Conservation (phyloP, 225 moss, liverwort and hornwort species). For the Sphagnum contortum region DNA sequence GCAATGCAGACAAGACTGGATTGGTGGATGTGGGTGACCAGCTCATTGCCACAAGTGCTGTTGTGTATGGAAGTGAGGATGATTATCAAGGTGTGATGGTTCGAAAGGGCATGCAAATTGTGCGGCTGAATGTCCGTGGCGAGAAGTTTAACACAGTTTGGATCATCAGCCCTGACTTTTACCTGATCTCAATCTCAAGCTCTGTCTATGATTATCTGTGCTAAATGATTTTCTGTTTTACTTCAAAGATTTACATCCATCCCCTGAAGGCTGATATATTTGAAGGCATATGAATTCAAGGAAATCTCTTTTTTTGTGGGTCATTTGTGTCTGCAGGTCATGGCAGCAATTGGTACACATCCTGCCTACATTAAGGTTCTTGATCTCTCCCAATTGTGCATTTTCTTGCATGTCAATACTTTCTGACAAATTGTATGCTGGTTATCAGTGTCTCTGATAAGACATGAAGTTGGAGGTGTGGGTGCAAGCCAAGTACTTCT, state of each 20-base stretch:
- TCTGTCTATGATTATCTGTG: background rate
- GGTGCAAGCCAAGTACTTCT: background rate
- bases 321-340: conserved; percentile 30
- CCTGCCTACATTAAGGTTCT: conserved; percentile 36
- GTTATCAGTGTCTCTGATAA: background rate
- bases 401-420: background rate
- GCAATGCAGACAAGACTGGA: conserved; percentile 54
- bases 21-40: conserved; percentile 58
- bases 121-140: conserved; percentile 58
- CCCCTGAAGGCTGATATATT: background rate
- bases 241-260: background rate
- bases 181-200: no score
- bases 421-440: background rate
- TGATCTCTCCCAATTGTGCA: conserved; percentile 7
- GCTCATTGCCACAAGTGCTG: conserved; percentile 63
- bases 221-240: background rate
- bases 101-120: conserved; percentile 64
- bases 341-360: conserved; percentile 77
- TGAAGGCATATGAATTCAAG: background rate
- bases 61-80: conserved; percentile 50
- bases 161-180: background rate
- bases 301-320: background rate
- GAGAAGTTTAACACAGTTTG: conserved; percentile 66
- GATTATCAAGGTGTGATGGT: conserved; percentile 68
- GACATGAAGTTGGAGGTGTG: background rate